These are phyloP conservation scores for Aspergillus latus DNA, from an alignment of 2,329 filamentous ascomycete species.

Conservation along the genomic window DNA sequence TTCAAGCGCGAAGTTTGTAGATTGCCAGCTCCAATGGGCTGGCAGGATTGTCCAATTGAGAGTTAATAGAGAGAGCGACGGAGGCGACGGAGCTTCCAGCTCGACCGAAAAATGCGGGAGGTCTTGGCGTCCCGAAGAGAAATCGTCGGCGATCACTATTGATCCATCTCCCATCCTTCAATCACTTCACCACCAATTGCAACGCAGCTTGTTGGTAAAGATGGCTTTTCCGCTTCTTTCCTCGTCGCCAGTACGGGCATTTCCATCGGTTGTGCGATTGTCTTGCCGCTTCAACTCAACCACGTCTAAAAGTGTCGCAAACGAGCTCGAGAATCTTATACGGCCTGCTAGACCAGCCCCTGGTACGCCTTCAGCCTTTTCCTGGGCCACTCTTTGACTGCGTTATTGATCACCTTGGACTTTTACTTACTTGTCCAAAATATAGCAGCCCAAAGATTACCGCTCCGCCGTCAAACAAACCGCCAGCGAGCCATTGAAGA, in stretches of 20 bases:
- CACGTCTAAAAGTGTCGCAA: conserved; percentile 27
- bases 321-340: conserved; percentile 21
- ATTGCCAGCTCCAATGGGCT: not conserved
- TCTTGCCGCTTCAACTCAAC: conserved; percentile 39
- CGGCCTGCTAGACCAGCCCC: conserved; percentile 17
- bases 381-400: not conserved
- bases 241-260: conserved; percentile 28
- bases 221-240: conserved; percentile 35
- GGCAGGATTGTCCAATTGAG: not conserved
- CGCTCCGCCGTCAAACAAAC: conserved; percentile 28
- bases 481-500: conserved; percentile 38
- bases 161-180: conserved; percentile 3
- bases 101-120: conserved; percentile 14
- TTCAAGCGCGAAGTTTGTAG: not conserved
- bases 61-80: not conserved
- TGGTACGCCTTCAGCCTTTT: not conserved
- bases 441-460: not conserved
- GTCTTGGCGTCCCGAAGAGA: conserved; percentile 34
- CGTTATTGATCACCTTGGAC: not conserved
- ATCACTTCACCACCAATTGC: not conserved
- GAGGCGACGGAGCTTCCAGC: not conserved
- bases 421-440: not conserved
- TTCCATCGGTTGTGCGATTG: conserved; percentile 21
- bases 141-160: conserved; percentile 18
- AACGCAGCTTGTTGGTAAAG: not conserved